Evolutionary conservation across 805 yeast genomes (phyloP), one percentile per base, ranked within the genome.

Genomic region (Dipodascus geniculatus): DNA sequence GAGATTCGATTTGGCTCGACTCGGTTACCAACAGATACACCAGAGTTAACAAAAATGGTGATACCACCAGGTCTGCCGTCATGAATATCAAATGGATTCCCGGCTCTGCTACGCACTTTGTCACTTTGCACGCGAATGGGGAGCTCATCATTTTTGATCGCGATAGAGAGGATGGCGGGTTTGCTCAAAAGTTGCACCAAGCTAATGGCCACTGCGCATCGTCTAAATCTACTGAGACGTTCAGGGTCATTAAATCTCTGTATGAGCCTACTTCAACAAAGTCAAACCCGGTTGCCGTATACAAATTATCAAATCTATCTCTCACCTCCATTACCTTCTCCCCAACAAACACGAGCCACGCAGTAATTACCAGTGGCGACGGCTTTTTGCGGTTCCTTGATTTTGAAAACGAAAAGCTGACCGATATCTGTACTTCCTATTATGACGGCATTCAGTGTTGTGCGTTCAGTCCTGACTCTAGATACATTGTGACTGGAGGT

Each of bases 1-100:
- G 91, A n/a, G 87, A 82, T 59, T 65, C 85, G 1, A 57, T 84
- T 3, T 74, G 87, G 75, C 56, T 82, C 35, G 85, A 83, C 57
- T 76, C 83, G 8, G 65, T 71, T 23, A 67, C 72, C 42, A 69
- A 71, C 64, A 72, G 72, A 54, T 79, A 77, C 63, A 63, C 76
- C 23, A 71, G 82, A 47, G 67, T 79, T 66, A 80, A 80, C 63
- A 79, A 78, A 58, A 68, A 70, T 54, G 80, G 79, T 4, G 70
- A 63, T 55, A 64, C 66, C 55, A 74, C 68, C 58, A 71, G 63
- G 55, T 70, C 63, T 57, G 74, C 79, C 51, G 77, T 73, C 47
- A 68, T 64, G 50, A 77, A 73, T 52, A 65, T 74, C 56, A 69
- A 65, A 57, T 82, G 79, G 85, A 55, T 71, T 23, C 75, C 75